A percentile compares a stretch with the other conserved stretches of the same genome.
phyloP scores from a whole-genome alignment of 345 rosid genomes.

The Eucalyptus virginea region DNA sequence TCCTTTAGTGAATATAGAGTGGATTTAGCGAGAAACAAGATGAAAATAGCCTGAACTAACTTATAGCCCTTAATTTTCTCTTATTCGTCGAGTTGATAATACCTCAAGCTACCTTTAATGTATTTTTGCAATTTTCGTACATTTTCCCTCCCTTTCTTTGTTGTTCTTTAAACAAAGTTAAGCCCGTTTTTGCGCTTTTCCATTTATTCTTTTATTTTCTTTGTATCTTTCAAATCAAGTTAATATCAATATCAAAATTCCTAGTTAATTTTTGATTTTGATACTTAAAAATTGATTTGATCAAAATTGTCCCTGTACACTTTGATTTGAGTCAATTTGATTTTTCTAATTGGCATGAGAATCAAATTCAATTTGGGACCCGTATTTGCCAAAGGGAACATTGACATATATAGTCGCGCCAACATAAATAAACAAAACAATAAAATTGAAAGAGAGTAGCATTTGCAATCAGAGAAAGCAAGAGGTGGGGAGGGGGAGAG shows the following conservation, averaged over 20 bases:
- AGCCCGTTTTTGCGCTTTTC: not conserved
- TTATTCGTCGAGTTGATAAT: not conserved
- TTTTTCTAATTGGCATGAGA: not conserved
- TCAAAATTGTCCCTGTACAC: not conserved
- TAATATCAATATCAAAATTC: too few species aligned
- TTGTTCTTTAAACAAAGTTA: not conserved
- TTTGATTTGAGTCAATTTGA: not conserved
- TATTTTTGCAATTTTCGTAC: not conserved
- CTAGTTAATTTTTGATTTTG: not conserved
- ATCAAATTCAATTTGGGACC: not conserved
- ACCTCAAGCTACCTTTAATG: not conserved
- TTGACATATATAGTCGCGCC: rapidly evolving
- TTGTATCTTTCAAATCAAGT: too few species aligned
- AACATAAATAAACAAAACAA: not conserved
- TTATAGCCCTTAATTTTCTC: too few species aligned
- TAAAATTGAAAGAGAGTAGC: not conserved
- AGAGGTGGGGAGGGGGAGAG: not conserved
- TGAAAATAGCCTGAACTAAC: not conserved
- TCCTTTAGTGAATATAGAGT: too few species aligned
- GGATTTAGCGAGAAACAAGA: not conserved
- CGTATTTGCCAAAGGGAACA: rapidly evolving
- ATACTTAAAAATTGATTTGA: not conserved
- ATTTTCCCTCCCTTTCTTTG: not conserved
- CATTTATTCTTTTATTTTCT: not conserved
- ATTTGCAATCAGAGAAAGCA: not conserved